Evolutionary conservation across 1,284 basidiomycete genomes (phyloP).

Genomic region (Agroathelia rolfsii): DNA sequence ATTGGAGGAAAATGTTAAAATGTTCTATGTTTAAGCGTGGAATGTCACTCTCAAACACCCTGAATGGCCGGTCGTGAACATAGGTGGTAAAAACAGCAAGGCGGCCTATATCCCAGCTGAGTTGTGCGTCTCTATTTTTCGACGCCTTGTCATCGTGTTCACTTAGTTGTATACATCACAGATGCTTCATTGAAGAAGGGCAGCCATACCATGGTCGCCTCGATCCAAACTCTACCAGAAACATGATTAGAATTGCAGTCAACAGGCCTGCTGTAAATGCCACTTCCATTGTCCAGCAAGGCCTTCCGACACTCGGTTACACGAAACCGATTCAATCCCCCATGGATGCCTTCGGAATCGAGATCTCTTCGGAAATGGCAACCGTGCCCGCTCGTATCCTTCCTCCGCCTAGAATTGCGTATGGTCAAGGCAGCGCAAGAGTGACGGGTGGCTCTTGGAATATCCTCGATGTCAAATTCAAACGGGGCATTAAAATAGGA

Average conservation of each 20-base stretch:
- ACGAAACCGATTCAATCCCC: slow-evolving; percentile 28
- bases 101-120: slow-evolving; percentile 53
- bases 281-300: slow-evolving; percentile 40
- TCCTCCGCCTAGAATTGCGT: slow-evolving; percentile 45
- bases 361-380: slow-evolving; percentile 55
- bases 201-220: slow-evolving; percentile 67
- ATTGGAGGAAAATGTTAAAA: slow-evolving; percentile 2
- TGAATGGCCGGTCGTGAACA: slow-evolving; percentile 50
- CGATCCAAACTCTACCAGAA: slow-evolving; percentile 52
- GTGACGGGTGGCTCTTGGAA: slow-evolving; percentile 67
- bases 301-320: slow-evolving; percentile 55
- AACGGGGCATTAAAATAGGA: slow-evolving; percentile 37
- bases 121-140: too few relatives aligned
- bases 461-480: slow-evolving; percentile 50
- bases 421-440: slow-evolving; percentile 32
- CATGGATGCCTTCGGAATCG: slow-evolving; percentile 48
- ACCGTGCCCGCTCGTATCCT: slow-evolving; percentile 66
- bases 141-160: too few relatives aligned
- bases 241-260: slow-evolving; percentile 61
- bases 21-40: slow-evolving; percentile 38
- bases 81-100: slow-evolving; percentile 40
- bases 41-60: slow-evolving; percentile 37
- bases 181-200: slow-evolving; percentile 55
- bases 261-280: slow-evolving; percentile 62
- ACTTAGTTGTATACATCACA: too few relatives aligned